phyloP scores from a whole-genome alignment of 306 rosid genomes.

The Castanopsis chinensis region DNA sequence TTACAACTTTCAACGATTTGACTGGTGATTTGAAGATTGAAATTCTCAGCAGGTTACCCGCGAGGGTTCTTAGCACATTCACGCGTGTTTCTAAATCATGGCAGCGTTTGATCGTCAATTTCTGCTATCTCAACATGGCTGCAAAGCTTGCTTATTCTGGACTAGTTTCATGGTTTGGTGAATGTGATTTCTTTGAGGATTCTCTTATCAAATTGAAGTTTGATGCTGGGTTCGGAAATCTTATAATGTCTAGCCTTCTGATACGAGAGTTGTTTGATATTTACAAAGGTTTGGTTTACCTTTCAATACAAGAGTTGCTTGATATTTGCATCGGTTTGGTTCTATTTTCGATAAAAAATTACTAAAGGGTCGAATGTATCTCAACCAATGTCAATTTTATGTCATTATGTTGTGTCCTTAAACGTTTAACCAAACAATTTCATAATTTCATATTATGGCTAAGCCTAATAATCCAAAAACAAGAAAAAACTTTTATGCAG shows the following conservation, averaged over 20 bases:
- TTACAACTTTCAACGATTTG: neutral
- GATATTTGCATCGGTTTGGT: neutral
- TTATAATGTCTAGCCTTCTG: no score
- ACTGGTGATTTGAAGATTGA: neutral
- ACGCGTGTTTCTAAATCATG: slow-evolving; percentile 1
- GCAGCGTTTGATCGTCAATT: neutral
- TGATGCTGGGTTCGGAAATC: no score
- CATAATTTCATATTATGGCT: neutral
- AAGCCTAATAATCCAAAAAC: neutral
- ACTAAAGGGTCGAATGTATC: no score
- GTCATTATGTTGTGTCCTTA: neutral
- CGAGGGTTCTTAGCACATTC: neutral
- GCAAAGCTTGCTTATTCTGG: neutral
- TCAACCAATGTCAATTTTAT: no score
- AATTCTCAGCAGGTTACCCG: neutral
- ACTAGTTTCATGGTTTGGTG: neutral
- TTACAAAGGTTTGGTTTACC: no score
- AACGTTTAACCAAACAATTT: neutral
- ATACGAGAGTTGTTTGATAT: no score
- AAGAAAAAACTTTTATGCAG: neutral
- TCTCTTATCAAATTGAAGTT: neutral
- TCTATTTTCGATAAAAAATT: neutral
- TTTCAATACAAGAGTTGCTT: neutral
- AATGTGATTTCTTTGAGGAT: neutral
- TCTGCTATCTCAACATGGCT: neutral